Conservation (phyloP, 805 yeast genomes). For the Isabelozyma heimii region DNA sequence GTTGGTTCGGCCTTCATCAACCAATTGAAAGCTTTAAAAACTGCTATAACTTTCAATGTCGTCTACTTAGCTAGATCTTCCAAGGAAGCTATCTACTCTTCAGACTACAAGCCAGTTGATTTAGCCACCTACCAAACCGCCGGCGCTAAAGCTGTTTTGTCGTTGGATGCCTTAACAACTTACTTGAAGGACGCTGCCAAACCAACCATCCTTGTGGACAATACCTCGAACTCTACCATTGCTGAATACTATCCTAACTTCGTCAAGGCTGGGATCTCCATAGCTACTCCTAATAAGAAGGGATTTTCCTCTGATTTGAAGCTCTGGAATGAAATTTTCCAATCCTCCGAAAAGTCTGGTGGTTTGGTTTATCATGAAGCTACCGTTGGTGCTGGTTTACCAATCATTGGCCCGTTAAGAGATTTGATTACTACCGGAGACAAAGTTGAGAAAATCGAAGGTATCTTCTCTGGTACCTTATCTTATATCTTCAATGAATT, state of each 20-base stretch:
- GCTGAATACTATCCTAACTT: constrained; percentile 78
- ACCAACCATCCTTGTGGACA: constrained; percentile 88
- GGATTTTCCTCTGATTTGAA: constrained; percentile 80
- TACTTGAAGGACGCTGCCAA: constrained; percentile 63
- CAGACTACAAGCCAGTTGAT: constrained; percentile 71
- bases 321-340: constrained; percentile 76
- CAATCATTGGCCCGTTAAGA: constrained; percentile 82
- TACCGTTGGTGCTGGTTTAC: constrained; percentile 98
- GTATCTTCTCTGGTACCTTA: constrained; percentile 93
- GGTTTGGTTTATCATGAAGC: constrained; percentile 96
- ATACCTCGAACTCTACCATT: constrained; percentile 80
- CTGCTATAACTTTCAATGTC: constrained; percentile 69
- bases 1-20: constrained; percentile 90
- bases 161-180: constrained; percentile 56
- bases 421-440: constrained; percentile 94
- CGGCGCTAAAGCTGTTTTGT: constrained; percentile 46
- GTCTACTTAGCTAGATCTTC: constrained; percentile 75
- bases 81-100: constrained; percentile 61
- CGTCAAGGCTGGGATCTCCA: constrained; percentile 74
- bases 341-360: constrained; percentile 47
- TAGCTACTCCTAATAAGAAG: constrained; percentile 98
- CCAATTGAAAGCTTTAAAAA: constrained; percentile 65
- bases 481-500: constrained; percentile 94
- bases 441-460: constrained; percentile 86
- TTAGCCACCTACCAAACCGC: constrained; percentile 56